Evolutionary conservation across 441 rosid species (phyloP), one percentile per base, ranked within the genome.

Genomic region (Jatropha podagrica): DNA sequence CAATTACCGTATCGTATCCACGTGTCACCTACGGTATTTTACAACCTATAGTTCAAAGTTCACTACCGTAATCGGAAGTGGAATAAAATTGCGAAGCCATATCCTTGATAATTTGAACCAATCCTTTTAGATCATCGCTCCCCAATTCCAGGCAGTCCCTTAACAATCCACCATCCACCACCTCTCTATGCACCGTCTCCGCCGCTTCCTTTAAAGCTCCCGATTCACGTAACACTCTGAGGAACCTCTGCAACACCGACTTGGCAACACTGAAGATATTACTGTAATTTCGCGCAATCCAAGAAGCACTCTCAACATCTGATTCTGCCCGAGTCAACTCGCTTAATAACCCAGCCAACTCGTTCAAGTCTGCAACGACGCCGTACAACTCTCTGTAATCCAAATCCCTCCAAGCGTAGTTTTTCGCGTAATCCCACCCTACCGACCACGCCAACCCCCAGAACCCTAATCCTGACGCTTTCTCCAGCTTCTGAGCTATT

Each of bases 141-240:
- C 97, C 89, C 54, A 94, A 54, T 76, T 88, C 91, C 12, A 94
- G 81, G 80, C 97, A 94, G 78, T 92, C 95, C 82, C 79, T 87
- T 74, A 94, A 62, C 46, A 92, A 73, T 62, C 76, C 88, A 23
- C 93, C 97, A 10, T 89, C 92, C n/a, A 85, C 75, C 76, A 88
- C 87, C 78, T 91, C 97, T 65, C 65, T 83, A 59, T 78, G 83
- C 68, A 92, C 58, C 68, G 81, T 81, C 88, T 92, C 88, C 84
- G 86, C 83, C 74, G 80, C 64, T 40, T 88, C 88, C 86, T 90
- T 86, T 75, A 90, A 61, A 46, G 89, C 78, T 26, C 94, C 97
- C 89, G 95, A 84, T 81, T 75, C 79, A 38, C 75, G 60, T 55
- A 92, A 87, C 63, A 85, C 88, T 23, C 74, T 65, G 46, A 87